phyloP scores from a whole-genome alignment of 139 green algal species.

The Micromonas commoda region DNA sequence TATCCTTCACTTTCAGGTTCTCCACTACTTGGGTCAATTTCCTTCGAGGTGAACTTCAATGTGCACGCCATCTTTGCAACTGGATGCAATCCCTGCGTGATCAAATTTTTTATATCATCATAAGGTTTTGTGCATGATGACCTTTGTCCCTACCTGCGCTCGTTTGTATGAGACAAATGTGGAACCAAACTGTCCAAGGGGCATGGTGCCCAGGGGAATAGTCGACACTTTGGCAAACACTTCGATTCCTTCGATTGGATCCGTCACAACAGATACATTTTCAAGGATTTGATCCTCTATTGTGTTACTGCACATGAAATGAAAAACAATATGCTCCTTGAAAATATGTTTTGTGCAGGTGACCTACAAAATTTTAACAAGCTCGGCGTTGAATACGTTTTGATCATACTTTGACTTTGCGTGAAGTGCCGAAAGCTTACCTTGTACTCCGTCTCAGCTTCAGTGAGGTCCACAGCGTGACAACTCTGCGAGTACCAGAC shows the following conservation, averaged over 20 bases:
- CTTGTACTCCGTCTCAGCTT: constrained; percentile 52
- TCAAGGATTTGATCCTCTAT: constrained; percentile 90
- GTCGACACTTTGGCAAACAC: constrained; percentile 72
- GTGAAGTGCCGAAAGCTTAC: constrained; percentile 42
- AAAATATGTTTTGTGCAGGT: constrained; percentile 85
- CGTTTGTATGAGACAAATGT: constrained; percentile 45
- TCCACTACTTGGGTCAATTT: constrained; percentile 89
- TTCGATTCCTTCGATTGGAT: constrained; percentile 69
- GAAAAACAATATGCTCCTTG: constrained; percentile 72
- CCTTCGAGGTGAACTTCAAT: constrained; percentile 93
- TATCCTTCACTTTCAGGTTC: constrained; percentile 61
- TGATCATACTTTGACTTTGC: too few relatives aligned
- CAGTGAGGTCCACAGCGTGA: constrained; percentile 38
- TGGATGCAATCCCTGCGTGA: constrained; percentile 38
- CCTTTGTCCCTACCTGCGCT: constrained; percentile 26
- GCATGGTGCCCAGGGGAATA: constrained; percentile 74
- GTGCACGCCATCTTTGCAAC: constrained; percentile 63
- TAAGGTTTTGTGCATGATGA: too few relatives aligned
- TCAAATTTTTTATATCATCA: not conserved
- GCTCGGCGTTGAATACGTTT: too few relatives aligned
- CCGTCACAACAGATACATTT: constrained; percentile 81
- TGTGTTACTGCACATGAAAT: constrained; percentile 98
- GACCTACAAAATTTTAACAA: too few relatives aligned
- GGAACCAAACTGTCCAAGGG: constrained; percentile 27
- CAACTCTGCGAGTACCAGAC: constrained; percentile 88